Percentiles rank a stretch among this genome's conserved stretches.
phyloP scores from a whole-genome alignment of 257 asterid genomes.

The Solanum commersonii region DNA sequence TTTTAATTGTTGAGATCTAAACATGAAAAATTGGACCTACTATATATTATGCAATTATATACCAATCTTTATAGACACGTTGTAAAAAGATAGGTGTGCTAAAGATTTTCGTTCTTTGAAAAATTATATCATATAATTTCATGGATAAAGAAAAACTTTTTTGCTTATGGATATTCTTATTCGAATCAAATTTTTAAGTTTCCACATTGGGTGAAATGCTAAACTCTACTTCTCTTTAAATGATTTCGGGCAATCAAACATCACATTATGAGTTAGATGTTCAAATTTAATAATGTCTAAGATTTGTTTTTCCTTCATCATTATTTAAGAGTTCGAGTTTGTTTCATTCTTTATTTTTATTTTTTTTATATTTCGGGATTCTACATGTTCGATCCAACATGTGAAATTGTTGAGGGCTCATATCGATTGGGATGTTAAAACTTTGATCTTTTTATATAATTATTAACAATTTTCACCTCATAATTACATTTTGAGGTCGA shows the following conservation, averaged over 20 bases:
- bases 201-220: neutral
- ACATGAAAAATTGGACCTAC: neutral
- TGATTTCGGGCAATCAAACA: too few species aligned
- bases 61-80: neutral
- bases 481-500: neutral
- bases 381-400: too few species aligned
- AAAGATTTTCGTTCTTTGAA: too few species aligned
- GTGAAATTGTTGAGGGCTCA: neutral
- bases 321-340: neutral
- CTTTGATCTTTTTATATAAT: too few species aligned
- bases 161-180: too few species aligned
- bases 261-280: neutral
- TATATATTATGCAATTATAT: too few species aligned
- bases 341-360: neutral
- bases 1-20: neutral
- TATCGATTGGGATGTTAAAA: neutral
- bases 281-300: too few species aligned
- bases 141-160: too few species aligned
- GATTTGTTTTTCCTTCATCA: too few species aligned
- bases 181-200: neutral
- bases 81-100: neutral
- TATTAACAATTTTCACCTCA: neutral
- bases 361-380: accelerated
- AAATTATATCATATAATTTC: too few species aligned
- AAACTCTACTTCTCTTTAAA: neutral